Evolutionary conservation across 2,329 filamentous ascomycete species (phyloP).

Genomic region (Alternaria alternata): DNA sequence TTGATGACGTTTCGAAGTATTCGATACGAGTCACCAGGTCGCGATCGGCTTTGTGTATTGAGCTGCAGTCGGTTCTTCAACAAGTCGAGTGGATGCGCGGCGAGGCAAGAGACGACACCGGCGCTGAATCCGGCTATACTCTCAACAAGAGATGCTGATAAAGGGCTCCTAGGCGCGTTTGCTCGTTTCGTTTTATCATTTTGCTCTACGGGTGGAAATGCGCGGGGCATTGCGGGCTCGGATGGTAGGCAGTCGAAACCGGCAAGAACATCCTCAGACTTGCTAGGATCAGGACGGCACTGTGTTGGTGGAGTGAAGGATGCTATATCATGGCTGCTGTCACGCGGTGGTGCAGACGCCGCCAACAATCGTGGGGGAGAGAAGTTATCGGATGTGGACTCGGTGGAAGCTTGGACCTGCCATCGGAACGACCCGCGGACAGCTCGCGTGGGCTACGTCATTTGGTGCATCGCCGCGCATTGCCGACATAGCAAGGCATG

Average conservation of each 20-base stretch:
- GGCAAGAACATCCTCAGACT: slow-evolving; percentile 33
- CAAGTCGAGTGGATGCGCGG: slow-evolving; percentile 91
- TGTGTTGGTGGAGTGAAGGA: neutral
- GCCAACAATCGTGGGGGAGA: slow-evolving; percentile 8
- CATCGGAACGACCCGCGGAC: slow-evolving; percentile 8
- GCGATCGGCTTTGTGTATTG: slow-evolving; percentile 51
- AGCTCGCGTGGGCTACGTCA: slow-evolving; percentile 7
- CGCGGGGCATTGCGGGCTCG: slow-evolving; percentile 56
- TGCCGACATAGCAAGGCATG: neutral
- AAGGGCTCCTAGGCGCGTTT: slow-evolving; percentile 39
- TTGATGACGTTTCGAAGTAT: slow-evolving; percentile 61
- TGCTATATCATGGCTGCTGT: slow-evolving; percentile 15
- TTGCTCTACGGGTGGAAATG: slow-evolving; percentile 57
- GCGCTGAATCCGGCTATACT: slow-evolving; percentile 89
- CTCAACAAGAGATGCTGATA: slow-evolving; percentile 79
- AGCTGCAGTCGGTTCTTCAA: slow-evolving; percentile 94
- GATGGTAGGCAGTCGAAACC: slow-evolving; percentile 13
- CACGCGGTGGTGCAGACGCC: neutral
- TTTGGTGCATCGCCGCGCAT: neutral
- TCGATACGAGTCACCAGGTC: slow-evolving; percentile 61
- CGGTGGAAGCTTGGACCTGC: slow-evolving; percentile 23
- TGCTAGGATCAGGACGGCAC: neutral
- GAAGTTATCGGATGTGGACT: slow-evolving; percentile 12
- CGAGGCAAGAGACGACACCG: slow-evolving; percentile 84
- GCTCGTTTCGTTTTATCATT: slow-evolving; percentile 48